Percentiles rank a stretch among this genome's conserved stretches.
These are phyloP conservation scores for Trichoderma asperelloides DNA, from an alignment of 495 filamentous ascomycete species.

Conservation along the genomic window DNA sequence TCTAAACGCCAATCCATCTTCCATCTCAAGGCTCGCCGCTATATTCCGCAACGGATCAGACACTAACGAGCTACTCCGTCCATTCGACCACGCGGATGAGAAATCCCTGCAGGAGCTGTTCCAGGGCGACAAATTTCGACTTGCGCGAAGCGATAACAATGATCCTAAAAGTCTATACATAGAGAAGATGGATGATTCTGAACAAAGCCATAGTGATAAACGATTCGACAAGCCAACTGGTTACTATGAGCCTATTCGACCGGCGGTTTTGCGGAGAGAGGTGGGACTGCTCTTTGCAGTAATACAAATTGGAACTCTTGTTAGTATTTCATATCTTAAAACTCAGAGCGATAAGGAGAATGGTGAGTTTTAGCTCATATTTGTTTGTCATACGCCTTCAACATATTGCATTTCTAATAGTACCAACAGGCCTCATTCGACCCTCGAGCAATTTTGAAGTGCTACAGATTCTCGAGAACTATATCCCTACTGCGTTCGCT, in stretches of 20 bases:
- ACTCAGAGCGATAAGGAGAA: constrained; percentile 16
- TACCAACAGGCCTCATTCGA: constrained; percentile 25
- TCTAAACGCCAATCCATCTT: constrained; percentile 14
- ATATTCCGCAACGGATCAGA: neutral
- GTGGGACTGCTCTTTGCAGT: neutral
- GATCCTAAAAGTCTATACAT: neutral
- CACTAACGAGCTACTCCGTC: neutral
- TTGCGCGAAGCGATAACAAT: neutral
- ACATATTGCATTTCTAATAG: too few species aligned
- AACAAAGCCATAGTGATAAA: neutral
- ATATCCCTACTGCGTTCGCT: constrained; percentile 33
- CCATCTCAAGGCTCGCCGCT: neutral
- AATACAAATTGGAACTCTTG: neutral
- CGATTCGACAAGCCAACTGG: neutral
- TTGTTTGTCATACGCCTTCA: too few species aligned
- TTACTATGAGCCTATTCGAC: neutral
- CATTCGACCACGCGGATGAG: neutral
- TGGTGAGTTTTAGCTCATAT: constrained; percentile 20
- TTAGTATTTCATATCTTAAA: neutral
- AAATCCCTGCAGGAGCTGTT: neutral
- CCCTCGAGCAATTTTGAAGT: constrained; percentile 28
- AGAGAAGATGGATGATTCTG: neutral
- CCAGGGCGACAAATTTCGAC: neutral
- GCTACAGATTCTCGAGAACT: constrained; percentile 33
- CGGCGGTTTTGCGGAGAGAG: neutral